Percentiles rank a stretch among this genome's conserved stretches.
These are phyloP conservation scores for Amaranthus cruentus DNA, from an alignment of 148 eudicot genomes.

Conservation along the genomic window DNA sequence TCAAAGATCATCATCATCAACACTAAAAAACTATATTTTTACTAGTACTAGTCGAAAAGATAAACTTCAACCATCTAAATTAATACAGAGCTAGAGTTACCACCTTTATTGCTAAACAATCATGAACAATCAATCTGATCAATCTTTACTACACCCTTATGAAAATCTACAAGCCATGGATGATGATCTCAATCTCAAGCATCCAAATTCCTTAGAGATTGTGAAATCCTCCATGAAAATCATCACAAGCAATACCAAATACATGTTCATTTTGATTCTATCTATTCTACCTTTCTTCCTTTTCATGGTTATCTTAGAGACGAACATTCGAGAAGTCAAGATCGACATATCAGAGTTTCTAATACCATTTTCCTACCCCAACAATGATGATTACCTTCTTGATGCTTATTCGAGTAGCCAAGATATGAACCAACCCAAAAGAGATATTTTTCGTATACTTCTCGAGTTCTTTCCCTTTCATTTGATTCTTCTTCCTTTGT, in stretches of 20 bases:
- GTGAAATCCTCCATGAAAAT: slow-evolving; percentile 16
- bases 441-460: not conserved
- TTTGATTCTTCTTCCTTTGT: slow-evolving; percentile 14
- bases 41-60: too few relatives aligned
- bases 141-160: too few relatives aligned
- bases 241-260: slow-evolving; percentile 25
- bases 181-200: not conserved
- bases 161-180: too few relatives aligned
- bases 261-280: slow-evolving; percentile 16
- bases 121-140: too few relatives aligned
- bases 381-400: not conserved
- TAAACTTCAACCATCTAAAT: too few relatives aligned
- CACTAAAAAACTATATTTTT: too few relatives aligned
- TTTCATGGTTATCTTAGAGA: slow-evolving; percentile 19
- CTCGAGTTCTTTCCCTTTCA: slow-evolving; percentile 15
- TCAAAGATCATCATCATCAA: too few relatives aligned
- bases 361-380: slow-evolving; percentile 3
- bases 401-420: not conserved
- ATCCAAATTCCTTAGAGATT: slow-evolving; percentile 17
- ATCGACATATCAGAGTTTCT: slow-evolving; percentile 1
- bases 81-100: too few relatives aligned
- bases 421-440: not conserved
- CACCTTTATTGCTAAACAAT: too few relatives aligned
- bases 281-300: slow-evolving; percentile 12
- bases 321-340: slow-evolving; percentile 2